phyloP scores from a whole-genome alignment of 1,284 basidiomycete genomes.

The Porogramme epimiltina region DNA sequence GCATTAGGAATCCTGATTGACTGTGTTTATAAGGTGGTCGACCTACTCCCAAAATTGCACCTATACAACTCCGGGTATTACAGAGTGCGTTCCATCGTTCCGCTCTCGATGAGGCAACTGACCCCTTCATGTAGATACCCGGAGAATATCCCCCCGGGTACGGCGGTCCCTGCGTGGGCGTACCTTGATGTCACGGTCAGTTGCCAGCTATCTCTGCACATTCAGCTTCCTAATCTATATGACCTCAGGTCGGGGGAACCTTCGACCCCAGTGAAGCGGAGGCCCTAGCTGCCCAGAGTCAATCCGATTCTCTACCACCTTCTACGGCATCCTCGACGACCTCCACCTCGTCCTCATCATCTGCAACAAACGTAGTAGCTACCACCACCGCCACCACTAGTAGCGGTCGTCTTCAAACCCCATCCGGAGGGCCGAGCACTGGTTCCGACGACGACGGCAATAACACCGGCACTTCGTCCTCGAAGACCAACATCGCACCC shows the following conservation, averaged over 20 bases:
- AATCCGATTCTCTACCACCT: background rate
- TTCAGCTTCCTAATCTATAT: background rate
- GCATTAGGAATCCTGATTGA: too few relatives aligned
- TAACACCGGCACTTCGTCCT: conserved; percentile 1
- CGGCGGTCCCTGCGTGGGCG: conserved; percentile 17
- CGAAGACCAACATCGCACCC: conserved; percentile 13
- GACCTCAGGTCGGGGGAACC: conserved; percentile 2
- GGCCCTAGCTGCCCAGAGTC: conserved; percentile 3
- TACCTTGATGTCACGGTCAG: conserved; percentile 15
- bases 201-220: background rate
- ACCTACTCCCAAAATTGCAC: conserved; percentile 11
- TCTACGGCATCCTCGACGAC: conserved; percentile 3
- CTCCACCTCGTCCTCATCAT: background rate
- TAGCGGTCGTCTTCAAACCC: background rate
- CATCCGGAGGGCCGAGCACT: background rate
- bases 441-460: background rate
- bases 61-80: background rate
- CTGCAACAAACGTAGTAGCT: too few relatives aligned
- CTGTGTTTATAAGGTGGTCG: conserved; percentile 6
- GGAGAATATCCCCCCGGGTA: conserved; percentile 7
- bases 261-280: conserved; percentile 6
- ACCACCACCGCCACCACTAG: too few relatives aligned
- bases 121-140: background rate
- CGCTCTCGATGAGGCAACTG: too few relatives aligned
- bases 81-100: background rate